phyloP scores from a whole-genome alignment of 768 basidiomycete species.

The Floccularia luteovirens region DNA sequence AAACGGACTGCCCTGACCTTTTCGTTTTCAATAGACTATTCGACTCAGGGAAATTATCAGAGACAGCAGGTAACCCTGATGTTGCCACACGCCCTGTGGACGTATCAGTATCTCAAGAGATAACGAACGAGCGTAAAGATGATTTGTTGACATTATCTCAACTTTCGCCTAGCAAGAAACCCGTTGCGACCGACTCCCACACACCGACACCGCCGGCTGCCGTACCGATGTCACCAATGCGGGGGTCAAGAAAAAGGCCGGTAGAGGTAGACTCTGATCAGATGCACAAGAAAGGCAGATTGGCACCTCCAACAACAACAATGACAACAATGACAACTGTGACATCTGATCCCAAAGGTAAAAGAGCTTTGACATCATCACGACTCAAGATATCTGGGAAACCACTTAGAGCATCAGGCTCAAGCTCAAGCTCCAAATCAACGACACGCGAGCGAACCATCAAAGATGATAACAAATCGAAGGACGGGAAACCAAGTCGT shows the following conservation, averaged over 20 bases:
- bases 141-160: constrained; percentile 38
- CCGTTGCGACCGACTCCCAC: constrained; percentile 5
- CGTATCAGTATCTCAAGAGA: constrained; percentile 5
- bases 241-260: constrained; percentile 40
- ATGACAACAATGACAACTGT: constrained; percentile 1
- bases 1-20: constrained; percentile 1
- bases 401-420: not conserved
- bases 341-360: too few species aligned
- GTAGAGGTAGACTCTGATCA: constrained; percentile 15
- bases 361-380: too few species aligned
- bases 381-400: too few species aligned
- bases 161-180: constrained; percentile 33
- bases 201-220: constrained; percentile 6
- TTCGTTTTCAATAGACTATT: constrained; percentile 10
- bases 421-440: constrained; percentile 6
- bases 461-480: constrained; percentile 3
- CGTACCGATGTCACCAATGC: constrained; percentile 28
- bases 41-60: constrained; percentile 3
- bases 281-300: constrained; percentile 7
- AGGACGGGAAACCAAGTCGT: too few species aligned
- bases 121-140: constrained; percentile 7
- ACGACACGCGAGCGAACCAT: constrained; percentile 2
- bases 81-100: constrained; percentile 4
- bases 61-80: constrained; percentile 7
- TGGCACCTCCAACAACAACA: constrained; percentile 1